Percentiles rank a stretch among this genome's conserved stretches.
These are phyloP conservation scores for Chionographis japonica DNA, from an alignment of 106 monocot genomes.

Conservation along the genomic window DNA sequence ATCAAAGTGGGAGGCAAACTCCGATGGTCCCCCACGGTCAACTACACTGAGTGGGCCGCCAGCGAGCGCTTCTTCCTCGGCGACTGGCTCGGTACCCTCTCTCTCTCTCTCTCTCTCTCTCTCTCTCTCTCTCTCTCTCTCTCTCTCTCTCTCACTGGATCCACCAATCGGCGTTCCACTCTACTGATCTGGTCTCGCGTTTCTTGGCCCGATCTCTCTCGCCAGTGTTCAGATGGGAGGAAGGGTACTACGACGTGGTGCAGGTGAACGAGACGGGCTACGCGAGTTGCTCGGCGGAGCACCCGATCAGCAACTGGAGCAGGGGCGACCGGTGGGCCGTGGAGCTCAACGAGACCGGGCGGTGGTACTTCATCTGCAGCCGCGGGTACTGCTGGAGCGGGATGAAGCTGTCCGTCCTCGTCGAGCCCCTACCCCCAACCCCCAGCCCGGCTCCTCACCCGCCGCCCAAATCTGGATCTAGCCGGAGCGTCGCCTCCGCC, in stretches of 20 bases:
- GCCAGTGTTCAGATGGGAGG: constrained; percentile 28
- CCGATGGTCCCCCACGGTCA: constrained; percentile 20
- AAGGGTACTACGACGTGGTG: constrained; percentile 36
- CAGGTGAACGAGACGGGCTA: constrained; percentile 27
- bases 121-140: not conserved
- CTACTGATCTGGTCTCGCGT: not conserved
- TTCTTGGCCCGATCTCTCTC: not conserved
- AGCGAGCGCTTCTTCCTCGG: constrained; percentile 20
- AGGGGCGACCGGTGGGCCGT: constrained; percentile 24
- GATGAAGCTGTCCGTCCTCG: constrained; percentile 36
- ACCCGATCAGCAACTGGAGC: constrained; percentile 19
- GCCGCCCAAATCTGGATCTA: not conserved
- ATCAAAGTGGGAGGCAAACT: constrained; percentile 18
- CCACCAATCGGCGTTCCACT: not conserved
- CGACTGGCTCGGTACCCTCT: constrained; percentile 31
- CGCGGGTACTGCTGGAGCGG: constrained; percentile 34
- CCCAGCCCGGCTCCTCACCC: constrained; percentile 2
- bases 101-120: not conserved
- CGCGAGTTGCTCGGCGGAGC: constrained; percentile 19
- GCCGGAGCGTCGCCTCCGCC: not conserved
- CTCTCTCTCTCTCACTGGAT: not conserved
- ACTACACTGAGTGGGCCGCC: constrained; percentile 32
- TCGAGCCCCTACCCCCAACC: not conserved
- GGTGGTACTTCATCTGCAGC: constrained; percentile 36
- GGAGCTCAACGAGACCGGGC: constrained; percentile 28